These are phyloP conservation scores for Aspergillus incahuasiensis DNA, from an alignment of 495 filamentous ascomycete species.

Conservation along the genomic window DNA sequence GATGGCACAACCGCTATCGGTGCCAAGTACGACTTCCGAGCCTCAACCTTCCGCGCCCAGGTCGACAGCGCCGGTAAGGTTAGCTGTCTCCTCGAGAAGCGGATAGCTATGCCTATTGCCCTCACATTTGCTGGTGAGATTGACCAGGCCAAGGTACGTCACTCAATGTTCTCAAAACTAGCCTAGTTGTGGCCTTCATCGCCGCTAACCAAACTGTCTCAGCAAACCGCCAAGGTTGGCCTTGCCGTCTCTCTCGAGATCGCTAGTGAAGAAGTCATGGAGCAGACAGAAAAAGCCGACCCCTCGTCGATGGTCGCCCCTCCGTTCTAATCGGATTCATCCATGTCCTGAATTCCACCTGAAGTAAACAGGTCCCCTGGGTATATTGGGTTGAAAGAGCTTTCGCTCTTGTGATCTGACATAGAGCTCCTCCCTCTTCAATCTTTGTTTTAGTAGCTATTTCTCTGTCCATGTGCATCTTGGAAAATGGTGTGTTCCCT, in stretches of 20 bases:
- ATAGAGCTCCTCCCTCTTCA: slow-evolving; percentile 22
- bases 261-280: slow-evolving; percentile 82
- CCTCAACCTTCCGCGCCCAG: slow-evolving; percentile 90
- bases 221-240: slow-evolving; percentile 95
- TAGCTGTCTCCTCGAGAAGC: slow-evolving; percentile 89
- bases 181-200: no score
- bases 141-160: slow-evolving; percentile 86
- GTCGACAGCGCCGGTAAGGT: slow-evolving; percentile 92
- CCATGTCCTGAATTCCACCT: slow-evolving; percentile 9
- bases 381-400: slow-evolving; percentile 1
- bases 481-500: slow-evolving; percentile 35
- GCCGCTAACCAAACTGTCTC: slow-evolving; percentile 13
- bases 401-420: slow-evolving; percentile 5
- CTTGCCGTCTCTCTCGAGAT: slow-evolving; percentile 92
- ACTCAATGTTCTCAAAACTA: background rate
- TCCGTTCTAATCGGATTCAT: slow-evolving; percentile 44
- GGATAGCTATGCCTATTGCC: slow-evolving; percentile 80
- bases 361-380: slow-evolving; percentile 10
- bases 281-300: slow-evolving; percentile 72
- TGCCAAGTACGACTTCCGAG: slow-evolving; percentile 96
- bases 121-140: slow-evolving; percentile 96
- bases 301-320: slow-evolving; percentile 43
- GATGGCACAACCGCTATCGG: slow-evolving; percentile 89
- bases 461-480: slow-evolving; percentile 29
- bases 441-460: slow-evolving; percentile 48